A percentile compares a stretch with the other conserved stretches of the same genome.
phyloP scores from a whole-genome alignment of 176 grass and related monocot species.

The Eragrostis curvula region DNA sequence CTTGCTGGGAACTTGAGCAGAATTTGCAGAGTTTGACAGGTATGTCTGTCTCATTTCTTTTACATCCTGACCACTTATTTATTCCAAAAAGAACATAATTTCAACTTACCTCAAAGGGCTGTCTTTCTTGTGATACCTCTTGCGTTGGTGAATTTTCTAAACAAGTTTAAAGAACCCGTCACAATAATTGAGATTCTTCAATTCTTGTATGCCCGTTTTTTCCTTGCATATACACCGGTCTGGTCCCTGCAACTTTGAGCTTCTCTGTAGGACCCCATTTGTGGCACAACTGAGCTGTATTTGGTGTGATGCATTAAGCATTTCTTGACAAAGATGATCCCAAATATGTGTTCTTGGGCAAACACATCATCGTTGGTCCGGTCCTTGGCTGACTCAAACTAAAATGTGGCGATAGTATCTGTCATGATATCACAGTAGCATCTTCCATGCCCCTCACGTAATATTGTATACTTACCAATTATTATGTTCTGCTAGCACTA shows the following conservation, averaged over 20 bases:
- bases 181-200: slow-evolving; percentile 6
- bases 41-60: neutral
- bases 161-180: neutral
- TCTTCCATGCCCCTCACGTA: neutral
- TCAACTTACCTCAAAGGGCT: neutral
- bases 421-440: neutral
- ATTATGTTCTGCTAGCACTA: neutral
- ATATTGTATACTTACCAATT: no score
- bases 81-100: neutral
- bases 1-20: slow-evolving; percentile 81
- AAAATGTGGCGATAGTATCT: neutral
- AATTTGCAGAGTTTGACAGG: slow-evolving; percentile 76
- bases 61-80: neutral
- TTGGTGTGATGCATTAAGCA: neutral
- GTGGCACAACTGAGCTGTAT: neutral
- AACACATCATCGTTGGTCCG: neutral
- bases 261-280: neutral
- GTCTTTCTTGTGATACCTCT: neutral
- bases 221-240: neutral
- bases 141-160: neutral
- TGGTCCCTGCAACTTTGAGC: neutral
- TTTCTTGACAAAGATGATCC: neutral
- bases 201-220: neutral
- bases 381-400: neutral
- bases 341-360: neutral